Conservation (phyloP, 2,329 filamentous ascomycete genomes). For the Leptodontidium sp. region DNA sequence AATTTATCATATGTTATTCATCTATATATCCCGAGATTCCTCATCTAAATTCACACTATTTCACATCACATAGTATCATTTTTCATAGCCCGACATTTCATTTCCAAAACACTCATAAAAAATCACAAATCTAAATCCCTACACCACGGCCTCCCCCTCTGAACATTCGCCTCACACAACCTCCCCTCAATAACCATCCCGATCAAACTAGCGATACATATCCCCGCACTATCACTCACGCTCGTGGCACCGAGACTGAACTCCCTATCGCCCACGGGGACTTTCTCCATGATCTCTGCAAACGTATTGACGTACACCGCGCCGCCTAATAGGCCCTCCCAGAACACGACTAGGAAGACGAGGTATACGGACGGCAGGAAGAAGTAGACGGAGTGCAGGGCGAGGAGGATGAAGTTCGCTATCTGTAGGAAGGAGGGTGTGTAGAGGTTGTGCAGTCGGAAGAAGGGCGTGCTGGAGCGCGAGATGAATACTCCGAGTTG, state of each 20-base stretch:
- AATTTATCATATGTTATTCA: too few species aligned
- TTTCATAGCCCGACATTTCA: too few species aligned
- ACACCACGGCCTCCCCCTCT: conserved; percentile 80
- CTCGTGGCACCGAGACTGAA: conserved; percentile 91
- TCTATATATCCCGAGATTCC: background rate
- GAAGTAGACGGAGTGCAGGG: conserved; percentile 77
- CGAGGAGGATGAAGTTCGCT: conserved; percentile 77
- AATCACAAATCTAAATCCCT: conserved; percentile 41
- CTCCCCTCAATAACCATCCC: conserved; percentile 83
- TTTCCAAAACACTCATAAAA: too few species aligned
- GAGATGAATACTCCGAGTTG: conserved; percentile 96
- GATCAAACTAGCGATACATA: conserved; percentile 86
- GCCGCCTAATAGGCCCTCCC: conserved; percentile 92
- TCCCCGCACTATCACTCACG: conserved; percentile 90
- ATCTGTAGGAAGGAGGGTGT: conserved; percentile 83
- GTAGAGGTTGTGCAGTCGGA: conserved; percentile 84
- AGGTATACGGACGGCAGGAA: conserved; percentile 88
- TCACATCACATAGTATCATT: too few species aligned
- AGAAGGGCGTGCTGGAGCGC: conserved; percentile 86
- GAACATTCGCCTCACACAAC: conserved; percentile 85
- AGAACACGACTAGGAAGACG: conserved; percentile 87
- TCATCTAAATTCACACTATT: too few species aligned
- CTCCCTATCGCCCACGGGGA: conserved; percentile 80
- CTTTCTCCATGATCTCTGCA: conserved; percentile 87
- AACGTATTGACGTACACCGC: conserved; percentile 97